Conservation (phyloP, 179 eudicot genomes). For the Silene noctiflora region DNA sequence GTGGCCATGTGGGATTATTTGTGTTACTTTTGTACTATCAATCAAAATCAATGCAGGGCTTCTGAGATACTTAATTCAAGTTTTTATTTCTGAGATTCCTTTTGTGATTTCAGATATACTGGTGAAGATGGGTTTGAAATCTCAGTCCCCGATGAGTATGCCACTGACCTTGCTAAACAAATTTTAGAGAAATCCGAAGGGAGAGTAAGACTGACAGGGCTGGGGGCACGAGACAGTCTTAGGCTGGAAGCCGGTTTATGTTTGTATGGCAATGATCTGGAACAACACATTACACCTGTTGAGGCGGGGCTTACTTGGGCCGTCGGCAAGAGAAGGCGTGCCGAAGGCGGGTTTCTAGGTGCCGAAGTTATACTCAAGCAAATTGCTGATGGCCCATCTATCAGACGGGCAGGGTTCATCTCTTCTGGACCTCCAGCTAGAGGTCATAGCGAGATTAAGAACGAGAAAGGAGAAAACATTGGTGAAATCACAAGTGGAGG, state of each 20-base stretch:
- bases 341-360: slow-evolving; percentile 91
- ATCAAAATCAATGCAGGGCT: not conserved
- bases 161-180: slow-evolving; percentile 82
- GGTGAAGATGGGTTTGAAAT: slow-evolving; percentile 99
- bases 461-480: slow-evolving; percentile 66
- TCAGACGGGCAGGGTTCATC: slow-evolving; percentile 73
- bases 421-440: slow-evolving; percentile 96
- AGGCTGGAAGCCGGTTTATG: slow-evolving; percentile 94
- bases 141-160: slow-evolving; percentile 74
- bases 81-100: not conserved
- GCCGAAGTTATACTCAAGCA: slow-evolving; percentile 92
- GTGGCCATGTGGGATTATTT: no score
- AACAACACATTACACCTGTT: slow-evolving; percentile 84
- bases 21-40: not conserved
- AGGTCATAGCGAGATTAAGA: slow-evolving; percentile 88
- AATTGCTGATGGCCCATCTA: slow-evolving; percentile 68
- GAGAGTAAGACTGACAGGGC: slow-evolving; percentile 79
- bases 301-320: slow-evolving; percentile 99
- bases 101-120: slow-evolving; percentile 59
- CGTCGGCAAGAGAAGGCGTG: slow-evolving; percentile 88
- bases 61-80: not conserved
- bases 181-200: slow-evolving; percentile 93
- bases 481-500: slow-evolving; percentile 98
- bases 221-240: slow-evolving; percentile 96
- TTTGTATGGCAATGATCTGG: slow-evolving; percentile 89